phyloP scores from a whole-genome alignment of 164 flowering plant genomes.

The Annona squamosa region DNA sequence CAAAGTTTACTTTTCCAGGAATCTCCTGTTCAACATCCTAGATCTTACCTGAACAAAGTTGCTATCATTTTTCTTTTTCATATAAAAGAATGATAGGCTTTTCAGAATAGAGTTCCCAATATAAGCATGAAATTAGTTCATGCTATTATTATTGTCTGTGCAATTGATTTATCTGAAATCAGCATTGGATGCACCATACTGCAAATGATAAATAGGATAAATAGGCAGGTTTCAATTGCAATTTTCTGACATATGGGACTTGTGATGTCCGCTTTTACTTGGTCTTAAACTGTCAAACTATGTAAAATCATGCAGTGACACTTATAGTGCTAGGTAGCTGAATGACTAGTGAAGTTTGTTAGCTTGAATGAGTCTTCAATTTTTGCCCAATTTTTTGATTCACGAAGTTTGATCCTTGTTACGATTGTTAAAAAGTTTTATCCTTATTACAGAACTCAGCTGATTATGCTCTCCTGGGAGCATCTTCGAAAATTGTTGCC shows the following conservation, averaged over 20 bases:
- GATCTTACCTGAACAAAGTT: background rate
- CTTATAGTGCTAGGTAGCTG: too few species aligned
- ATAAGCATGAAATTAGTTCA: too few species aligned
- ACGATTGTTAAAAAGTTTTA: background rate
- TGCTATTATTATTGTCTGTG: too few species aligned
- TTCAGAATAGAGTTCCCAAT: too few species aligned
- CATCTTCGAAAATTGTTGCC: slow-evolving; percentile 83
- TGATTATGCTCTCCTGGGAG: slow-evolving; percentile 82
- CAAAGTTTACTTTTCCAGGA: background rate
- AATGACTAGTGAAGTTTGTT: too few species aligned
- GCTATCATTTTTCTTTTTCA: background rate
- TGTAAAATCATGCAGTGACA: too few species aligned
- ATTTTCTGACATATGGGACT: background rate
- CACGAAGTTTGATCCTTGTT: background rate
- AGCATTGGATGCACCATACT: too few species aligned
- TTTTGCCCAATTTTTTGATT: too few species aligned
- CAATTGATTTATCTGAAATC: too few species aligned
- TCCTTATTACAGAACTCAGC: slow-evolving; percentile 50
- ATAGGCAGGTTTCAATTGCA: background rate
- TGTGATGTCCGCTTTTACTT: background rate
- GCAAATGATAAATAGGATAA: too few species aligned
- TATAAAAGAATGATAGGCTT: too few species aligned
- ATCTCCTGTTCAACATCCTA: background rate
- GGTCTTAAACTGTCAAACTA: background rate
- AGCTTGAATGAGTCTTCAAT: too few species aligned